Base-by-base conservation (phyloP, 2,329 filamentous ascomycete species). In the Stemphylium lycopersici region DNA sequence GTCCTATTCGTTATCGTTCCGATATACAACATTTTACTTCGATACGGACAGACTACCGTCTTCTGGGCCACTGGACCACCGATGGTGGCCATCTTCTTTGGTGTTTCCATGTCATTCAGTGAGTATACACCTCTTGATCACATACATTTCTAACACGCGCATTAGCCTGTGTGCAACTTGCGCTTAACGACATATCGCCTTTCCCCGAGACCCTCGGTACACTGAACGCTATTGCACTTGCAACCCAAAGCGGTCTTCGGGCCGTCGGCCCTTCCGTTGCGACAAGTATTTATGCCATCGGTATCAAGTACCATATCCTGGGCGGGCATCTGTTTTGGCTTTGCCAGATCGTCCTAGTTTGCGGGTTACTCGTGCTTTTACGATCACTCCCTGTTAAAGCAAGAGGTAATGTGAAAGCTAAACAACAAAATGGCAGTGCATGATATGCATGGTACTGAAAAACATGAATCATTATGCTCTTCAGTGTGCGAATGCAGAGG, bases 111-210 rank as follows among this genome's bases (percentile, higher is more conserved):
- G 51, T 46, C 51, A 8, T 54, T 89, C 67, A 92, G 76, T 79
- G 68, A 61, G 76, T 68, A n/a, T 2, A 31, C 11, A 10, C 22
- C 8, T n/a, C 7, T 22, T 40, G 0, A 31, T 7, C 26, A 1
- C 22, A 11, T 44, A 2, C 8, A n/a, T 41, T 40, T 10, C 55
- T 65, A 37, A 62, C 38, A 10, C 32, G 4, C 7, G 16, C 3
- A 8, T 3, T 40, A 78, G 76, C 88, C 0, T 86, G 81, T 1
- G 81, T 87, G 0, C 89, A 93, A 77, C 84, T 93, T 7, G 85
- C 86, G 0, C 68, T 93, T 29, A 93, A 93, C 71, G 89, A 93
- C 53, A 84, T 89, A 2, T 82, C 87, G 0, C 90, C 90, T 0
- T 84, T 81, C 8, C 81, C 84, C 1, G 78, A 80, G 37, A 83